Evolutionary conservation across 768 basidiomycete genomes (phyloP), one percentile per base, ranked within the genome.

Genomic region (Pholiota conissans): DNA sequence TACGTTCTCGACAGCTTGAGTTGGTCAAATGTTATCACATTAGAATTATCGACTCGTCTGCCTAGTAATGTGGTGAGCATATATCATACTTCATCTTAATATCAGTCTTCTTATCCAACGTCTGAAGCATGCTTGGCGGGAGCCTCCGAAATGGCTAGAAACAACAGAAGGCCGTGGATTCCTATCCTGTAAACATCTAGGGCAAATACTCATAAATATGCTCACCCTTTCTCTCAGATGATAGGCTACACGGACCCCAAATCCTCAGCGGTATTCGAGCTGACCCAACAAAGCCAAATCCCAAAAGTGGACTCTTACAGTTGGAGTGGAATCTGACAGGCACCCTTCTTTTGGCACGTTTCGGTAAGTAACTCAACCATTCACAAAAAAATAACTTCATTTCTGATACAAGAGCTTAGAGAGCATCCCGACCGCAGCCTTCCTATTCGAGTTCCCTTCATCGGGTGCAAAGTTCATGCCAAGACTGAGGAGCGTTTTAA

Each of bases 161-260:
- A 78, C 86, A 0, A 93, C 92, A 0, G 83, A 89, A 65, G 92
- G 91, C 26, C 84, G 88, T 54, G 94, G 94, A 4, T 95, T 95
- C 68, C 76, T 96, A 24, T 90, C 93, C 22, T 97, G 95, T 93
- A 65, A 24, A 66, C 24, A 14, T 46, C 11, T 27, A 5, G 13
- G 4, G 11, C 45, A 10, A 9, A 22, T 7, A 18, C 18, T 37
- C 34, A 29, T 47, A 26, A 14, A 26, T 34, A 26, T 16, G 3
- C 47, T 24, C 46, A 26, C 18, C 32, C 14, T 29, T 28, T 6
- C 9, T 30, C 32, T 3, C 30, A 92, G 91, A 91, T 65, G 89
- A 91, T 58, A 81, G 84, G 46, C 65, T 87, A 16, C 78, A 79
- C 29, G 79, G 86, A 0, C 79, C 83, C 14, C 81, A 84, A 60